Base-by-base conservation (phyloP, 2,329 filamentous ascomycete species). In the Aaosphaeria pasadenensis region DNA sequence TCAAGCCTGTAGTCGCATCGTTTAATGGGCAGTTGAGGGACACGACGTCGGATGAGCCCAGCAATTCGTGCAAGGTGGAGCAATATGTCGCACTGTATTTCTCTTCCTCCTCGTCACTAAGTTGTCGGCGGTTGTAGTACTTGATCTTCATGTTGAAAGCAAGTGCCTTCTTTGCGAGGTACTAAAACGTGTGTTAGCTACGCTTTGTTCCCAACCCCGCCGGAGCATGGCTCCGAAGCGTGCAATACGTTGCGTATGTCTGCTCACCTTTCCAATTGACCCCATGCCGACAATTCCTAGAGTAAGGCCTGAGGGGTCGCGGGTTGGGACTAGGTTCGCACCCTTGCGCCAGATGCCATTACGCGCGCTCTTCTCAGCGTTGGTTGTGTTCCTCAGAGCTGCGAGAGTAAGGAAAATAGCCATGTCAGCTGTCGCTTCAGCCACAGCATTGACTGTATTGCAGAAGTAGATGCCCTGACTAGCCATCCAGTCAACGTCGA, bases 361-460 rank as follows among this genome's bases (percentile, higher is more conserved):
- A 1, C 71, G 59, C 0, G 67, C 57, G 7, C 60, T 64, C 42
- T 60, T 69, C 53, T 77, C 73, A 3, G 46, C 49, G 5, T 44
- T 70, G 4, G 58, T 70, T 0, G 75, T 71, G 48, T 81, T 75
- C 44, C 77, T 73, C 17, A 82, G 55, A 1, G 74, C 59, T 1
- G 73, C 75, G 45, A 77, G 71, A 42, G 69, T 73, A 49, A 75
- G 63, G 56, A 77, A 77, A 7, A 78, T 73, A 71, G 39, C 39
- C 39, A 78, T 76, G 39, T 78, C 76, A 0, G 76, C 76, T 0
- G 75, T 79, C 2, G 79, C 77, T 47, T 83, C 75, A 0, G 78
- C 74, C 1, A 78, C 78, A 0, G 78, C 80, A 50, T 83, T 72
- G 2, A 76, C 60, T 0, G 74, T 74, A 53, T 81, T 83, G 64